Evolutionary conservation across 148 eudicot species (phyloP).

Genomic region (Simmondsia chinensis): DNA sequence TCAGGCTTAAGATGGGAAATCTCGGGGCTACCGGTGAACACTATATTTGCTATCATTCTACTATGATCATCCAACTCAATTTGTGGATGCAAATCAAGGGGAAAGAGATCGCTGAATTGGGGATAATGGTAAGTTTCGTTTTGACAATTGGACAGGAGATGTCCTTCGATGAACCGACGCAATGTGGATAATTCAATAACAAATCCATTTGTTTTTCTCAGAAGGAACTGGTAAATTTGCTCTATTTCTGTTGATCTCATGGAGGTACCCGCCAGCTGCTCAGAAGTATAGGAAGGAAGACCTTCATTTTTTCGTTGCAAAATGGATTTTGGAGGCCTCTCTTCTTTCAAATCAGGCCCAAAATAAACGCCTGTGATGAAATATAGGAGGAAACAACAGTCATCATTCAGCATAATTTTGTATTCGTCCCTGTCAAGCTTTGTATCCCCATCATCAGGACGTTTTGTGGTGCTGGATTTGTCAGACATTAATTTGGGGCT

Average conservation of each 20-base stretch:
- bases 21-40: constrained; percentile 44
- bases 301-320: constrained; percentile 52
- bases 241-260: constrained; percentile 50
- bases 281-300: constrained; percentile 41
- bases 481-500: too few relatives aligned
- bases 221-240: constrained; percentile 53
- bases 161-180: constrained; percentile 50
- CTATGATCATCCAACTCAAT: constrained; percentile 17
- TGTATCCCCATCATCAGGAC: constrained; percentile 7
- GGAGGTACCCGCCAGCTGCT: constrained; percentile 46
- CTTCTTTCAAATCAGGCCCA: constrained; percentile 56
- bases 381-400: constrained; percentile 58
- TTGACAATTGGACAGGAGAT: constrained; percentile 21
- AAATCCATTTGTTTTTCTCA: constrained; percentile 53
- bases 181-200: constrained; percentile 36
- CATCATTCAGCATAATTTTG: constrained; percentile 28
- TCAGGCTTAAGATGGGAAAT: constrained; percentile 28
- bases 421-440: constrained; percentile 4
- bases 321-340: constrained; percentile 40
- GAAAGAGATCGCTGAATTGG: constrained; percentile 73
- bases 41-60: constrained; percentile 33
- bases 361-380: constrained; percentile 75
- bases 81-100: constrained; percentile 50
- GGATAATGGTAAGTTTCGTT: constrained; percentile 19
- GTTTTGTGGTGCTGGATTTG: too few relatives aligned